phyloP scores from a whole-genome alignment of 2,329 filamentous ascomycete genomes.

The Ceratocystis smalleyi region DNA sequence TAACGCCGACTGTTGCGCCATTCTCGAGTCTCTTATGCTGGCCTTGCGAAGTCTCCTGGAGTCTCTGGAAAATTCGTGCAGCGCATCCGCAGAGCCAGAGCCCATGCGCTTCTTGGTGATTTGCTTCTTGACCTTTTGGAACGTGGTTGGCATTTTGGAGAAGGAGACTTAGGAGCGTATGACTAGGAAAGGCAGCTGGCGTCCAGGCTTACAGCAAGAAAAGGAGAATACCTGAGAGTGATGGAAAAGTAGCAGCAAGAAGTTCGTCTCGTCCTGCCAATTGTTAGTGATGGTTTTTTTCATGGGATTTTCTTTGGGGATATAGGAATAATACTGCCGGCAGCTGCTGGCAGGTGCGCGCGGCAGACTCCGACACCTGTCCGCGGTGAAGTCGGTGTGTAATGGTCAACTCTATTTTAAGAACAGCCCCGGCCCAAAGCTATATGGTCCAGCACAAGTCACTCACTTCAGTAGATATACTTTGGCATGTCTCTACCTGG shows the following conservation, averaged over 20 bases:
- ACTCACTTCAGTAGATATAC: neutral
- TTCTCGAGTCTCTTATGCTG: conserved; percentile 63
- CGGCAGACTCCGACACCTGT: neutral
- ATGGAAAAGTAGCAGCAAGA: neutral
- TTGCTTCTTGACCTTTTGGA: conserved; percentile 75
- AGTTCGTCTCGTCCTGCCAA: neutral
- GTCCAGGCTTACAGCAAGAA: neutral
- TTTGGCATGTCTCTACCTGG: neutral
- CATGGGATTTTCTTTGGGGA: neutral
- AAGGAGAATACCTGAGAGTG: neutral
- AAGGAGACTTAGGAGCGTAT: too few species aligned
- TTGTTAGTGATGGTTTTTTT: conserved; percentile 1
- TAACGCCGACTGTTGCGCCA: conserved; percentile 54
- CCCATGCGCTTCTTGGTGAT: conserved; percentile 75
- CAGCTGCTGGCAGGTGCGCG: neutral
- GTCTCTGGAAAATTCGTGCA: conserved; percentile 83
- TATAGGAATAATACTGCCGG: neutral
- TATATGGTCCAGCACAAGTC: too few species aligned
- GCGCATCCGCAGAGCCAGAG: conserved; percentile 42
- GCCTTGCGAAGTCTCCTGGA: conserved; percentile 68
- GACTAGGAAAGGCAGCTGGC: too few species aligned
- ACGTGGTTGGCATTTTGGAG: conserved; percentile 55
- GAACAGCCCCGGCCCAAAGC: neutral
- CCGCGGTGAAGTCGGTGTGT: neutral
- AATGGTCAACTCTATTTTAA: neutral